These are phyloP conservation scores for Bothriochloa decipiens DNA, from an alignment of 176 grass and related monocot species.

Conservation along the genomic window DNA sequence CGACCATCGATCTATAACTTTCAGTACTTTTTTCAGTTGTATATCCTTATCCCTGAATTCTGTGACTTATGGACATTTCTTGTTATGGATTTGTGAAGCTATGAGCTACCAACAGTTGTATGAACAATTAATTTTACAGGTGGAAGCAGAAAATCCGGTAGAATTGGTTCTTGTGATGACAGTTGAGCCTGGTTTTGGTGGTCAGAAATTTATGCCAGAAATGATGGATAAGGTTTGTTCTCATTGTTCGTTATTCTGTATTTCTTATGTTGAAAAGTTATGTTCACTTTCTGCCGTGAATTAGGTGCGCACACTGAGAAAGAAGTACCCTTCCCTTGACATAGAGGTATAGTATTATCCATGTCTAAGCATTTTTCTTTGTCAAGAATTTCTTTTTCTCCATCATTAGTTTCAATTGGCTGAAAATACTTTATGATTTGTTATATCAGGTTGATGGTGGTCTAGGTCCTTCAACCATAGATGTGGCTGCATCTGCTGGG, in stretches of 20 bases:
- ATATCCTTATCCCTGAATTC: not conserved
- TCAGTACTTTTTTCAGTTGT: not conserved
- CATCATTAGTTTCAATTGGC: not conserved
- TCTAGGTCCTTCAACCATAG: slow-evolving; percentile 88
- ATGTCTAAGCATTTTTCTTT: not conserved
- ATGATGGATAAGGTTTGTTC: slow-evolving; percentile 92
- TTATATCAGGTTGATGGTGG: slow-evolving; percentile 81
- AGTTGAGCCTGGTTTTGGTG: slow-evolving; percentile 97
- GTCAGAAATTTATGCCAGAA: slow-evolving; percentile 97
- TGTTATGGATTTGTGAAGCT: not conserved
- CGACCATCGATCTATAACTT: not conserved
- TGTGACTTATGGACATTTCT: not conserved
- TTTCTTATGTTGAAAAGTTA: not conserved
- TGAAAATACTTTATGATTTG: not conserved
- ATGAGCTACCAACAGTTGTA: not conserved
- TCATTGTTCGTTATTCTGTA: not conserved
- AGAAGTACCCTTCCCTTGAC: slow-evolving; percentile 93
- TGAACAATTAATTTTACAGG: slow-evolving; percentile 46
- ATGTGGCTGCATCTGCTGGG: slow-evolving; percentile 67
- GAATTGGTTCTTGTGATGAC: slow-evolving; percentile 98
- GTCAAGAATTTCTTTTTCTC: not conserved
- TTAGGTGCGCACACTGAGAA: slow-evolving; percentile 80
- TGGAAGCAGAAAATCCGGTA: slow-evolving; percentile 87
- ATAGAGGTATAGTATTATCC: slow-evolving; percentile 67
- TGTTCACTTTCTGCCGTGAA: slow-evolving; percentile 30